phyloP scores from a whole-genome alignment of 2,329 filamentous ascomycete genomes.

The Parastagonospora avenae region DNA sequence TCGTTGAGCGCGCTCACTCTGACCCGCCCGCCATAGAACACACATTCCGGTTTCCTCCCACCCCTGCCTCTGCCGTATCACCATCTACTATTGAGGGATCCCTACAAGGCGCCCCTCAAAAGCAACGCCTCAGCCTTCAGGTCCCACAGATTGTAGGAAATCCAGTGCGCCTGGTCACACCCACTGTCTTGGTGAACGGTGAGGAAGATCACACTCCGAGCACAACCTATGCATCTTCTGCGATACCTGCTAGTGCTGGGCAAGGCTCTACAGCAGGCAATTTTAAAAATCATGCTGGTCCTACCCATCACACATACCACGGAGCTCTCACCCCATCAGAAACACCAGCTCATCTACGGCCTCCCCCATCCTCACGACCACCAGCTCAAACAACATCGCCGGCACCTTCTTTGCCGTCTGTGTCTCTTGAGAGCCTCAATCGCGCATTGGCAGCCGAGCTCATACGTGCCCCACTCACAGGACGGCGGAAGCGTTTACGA shows the following conservation, averaged over 20 bases:
- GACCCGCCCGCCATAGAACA: conserved; percentile 44
- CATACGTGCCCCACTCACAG: conserved; percentile 51
- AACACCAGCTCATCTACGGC: conserved; percentile 29
- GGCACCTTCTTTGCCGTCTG: conserved; percentile 11
- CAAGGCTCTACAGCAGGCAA: conserved; percentile 20
- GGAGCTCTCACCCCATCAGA: conserved; percentile 36
- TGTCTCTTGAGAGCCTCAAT: conserved; percentile 51
- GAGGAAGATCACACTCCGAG: conserved; percentile 42
- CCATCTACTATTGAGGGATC: conserved; percentile 31
- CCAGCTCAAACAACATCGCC: conserved; percentile 12
- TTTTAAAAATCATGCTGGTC: conserved; percentile 21
- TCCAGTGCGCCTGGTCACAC: conserved; percentile 66
- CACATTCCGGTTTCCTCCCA: conserved; percentile 47
- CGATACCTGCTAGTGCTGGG: conserved; percentile 18
- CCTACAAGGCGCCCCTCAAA: conserved; percentile 30
- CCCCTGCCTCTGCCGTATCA: conserved; percentile 45
- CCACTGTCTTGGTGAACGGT: conserved; percentile 60
- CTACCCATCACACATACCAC: conserved; percentile 31
- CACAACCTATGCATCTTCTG: conserved; percentile 29
- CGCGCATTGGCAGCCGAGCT: conserved; percentile 54
- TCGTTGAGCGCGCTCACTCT: conserved; percentile 50
- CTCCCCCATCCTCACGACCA: conserved; percentile 14
- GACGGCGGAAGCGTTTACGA: conserved; percentile 49
- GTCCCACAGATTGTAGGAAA: conserved; percentile 67
- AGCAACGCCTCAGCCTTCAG: conserved; percentile 64